Evolutionary conservation across 805 yeast genomes (phyloP), one percentile per base, ranked within the genome.

Genomic region (Spencermartinsiella europaea): DNA sequence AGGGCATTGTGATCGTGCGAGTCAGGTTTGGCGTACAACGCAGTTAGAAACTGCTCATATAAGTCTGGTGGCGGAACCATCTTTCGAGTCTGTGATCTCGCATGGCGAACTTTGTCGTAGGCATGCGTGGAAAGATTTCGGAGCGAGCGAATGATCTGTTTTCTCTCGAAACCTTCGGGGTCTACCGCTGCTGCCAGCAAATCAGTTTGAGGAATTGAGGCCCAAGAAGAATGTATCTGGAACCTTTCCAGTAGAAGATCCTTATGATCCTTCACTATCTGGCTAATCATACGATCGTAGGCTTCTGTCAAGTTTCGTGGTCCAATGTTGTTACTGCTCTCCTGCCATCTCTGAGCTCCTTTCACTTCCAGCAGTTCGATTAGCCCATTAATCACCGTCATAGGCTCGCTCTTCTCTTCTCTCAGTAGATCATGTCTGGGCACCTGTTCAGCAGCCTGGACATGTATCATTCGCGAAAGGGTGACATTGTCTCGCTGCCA

Each of bases 21-120:
- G 10, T 47, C 44, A 8, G 21, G 28, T 8, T 14, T 31, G 3
- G 46, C 41, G 36, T 56, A 56, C 34, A 64, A 46, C 15, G 50
- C 39, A 21, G 54, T 34, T 7, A 62, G 40, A 28, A 64, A 62
- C 2, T 43, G 34, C 36, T 47, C 51, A 44, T 63, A 64, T 2
- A 22, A 21, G 0, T 25, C 8, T 8, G 46, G 46, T 1, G 59
- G 50, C n/a, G 44, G 34, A 42, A 54, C 22, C 40, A 42, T 27
- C 28, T 46, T 34, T 49, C 51, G 37, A 17, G 46, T 17, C 31
- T 27, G 19, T 36, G 22, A 10, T 25, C 52, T 14, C 21, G 25
- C 17, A 33, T 31, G 38, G 22, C 44, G 38, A 17, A 51, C 43
- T 7, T 15, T n/a, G 10, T 54, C 47, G 19, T 51, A 50, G 38